Evolutionary conservation across 2,329 filamentous ascomycete genomes (phyloP).

Genomic region (Aspergillus sp.): DNA sequence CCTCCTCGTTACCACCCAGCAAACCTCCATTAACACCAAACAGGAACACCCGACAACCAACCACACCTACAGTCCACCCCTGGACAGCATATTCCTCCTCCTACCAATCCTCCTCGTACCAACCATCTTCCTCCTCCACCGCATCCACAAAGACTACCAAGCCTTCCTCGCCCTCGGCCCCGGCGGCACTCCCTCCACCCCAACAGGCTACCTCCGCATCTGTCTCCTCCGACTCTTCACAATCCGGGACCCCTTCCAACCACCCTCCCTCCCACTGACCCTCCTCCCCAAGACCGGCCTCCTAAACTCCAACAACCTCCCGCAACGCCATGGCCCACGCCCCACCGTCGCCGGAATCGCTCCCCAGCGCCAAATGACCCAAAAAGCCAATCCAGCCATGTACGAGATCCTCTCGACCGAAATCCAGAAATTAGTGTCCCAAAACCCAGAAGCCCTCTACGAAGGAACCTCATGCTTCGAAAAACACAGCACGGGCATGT

Average conservation of each 20-base stretch:
- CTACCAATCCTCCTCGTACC: conserved; percentile 42
- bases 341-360: conserved; percentile 74
- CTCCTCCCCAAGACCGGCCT: conserved; percentile 61
- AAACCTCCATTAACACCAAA: not conserved
- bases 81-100: not conserved
- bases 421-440: conserved; percentile 54
- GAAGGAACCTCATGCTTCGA: conserved; percentile 75
- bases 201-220: conserved; percentile 71
- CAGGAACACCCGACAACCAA: not conserved
- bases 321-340: conserved; percentile 63
- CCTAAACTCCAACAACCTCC: conserved; percentile 55
- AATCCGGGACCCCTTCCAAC: conserved; percentile 67
- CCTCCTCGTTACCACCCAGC: not conserved
- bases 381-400: conserved; percentile 58
- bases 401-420: conserved; percentile 58
- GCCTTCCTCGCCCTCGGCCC: conserved; percentile 77
- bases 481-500: conserved; percentile 77
- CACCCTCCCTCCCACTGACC: conserved; percentile 55
- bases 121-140: conserved; percentile 57
- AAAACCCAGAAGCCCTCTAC: conserved; percentile 53
- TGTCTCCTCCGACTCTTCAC: conserved; percentile 71
- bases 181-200: conserved; percentile 75
- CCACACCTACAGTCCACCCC: not conserved
- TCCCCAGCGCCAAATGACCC: conserved; percentile 76
- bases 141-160: conserved; percentile 62